Evolutionary conservation across 176 grass and related monocot species (phyloP), one percentile per base, ranked within the genome.

Genomic region (Eragrostis curvula): DNA sequence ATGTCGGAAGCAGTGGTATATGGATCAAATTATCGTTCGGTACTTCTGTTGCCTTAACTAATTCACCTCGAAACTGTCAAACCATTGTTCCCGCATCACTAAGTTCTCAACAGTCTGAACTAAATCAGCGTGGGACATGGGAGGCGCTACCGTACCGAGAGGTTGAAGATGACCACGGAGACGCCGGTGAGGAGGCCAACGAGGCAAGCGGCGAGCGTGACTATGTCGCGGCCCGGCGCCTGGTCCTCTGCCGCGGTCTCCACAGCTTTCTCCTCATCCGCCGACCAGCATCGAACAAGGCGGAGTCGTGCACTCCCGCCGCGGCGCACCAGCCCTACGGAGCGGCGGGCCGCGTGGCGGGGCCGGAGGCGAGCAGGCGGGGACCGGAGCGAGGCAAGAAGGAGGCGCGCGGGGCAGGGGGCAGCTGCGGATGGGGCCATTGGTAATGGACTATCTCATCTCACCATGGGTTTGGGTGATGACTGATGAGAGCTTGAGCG

Each of bases 121-220:
- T 10, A 25, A 20, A 80, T 20, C 24, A 61, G 23, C 42, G 51
- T 11, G 0, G 17, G 12, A 60, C 46, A 17, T 1, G 62, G 18
- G 53, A 73, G 16, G 17, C 39, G 66, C 63, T 67, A 89, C 88
- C 36, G 84, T 79, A 98, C 96, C 55, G 90, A 86, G 68, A 75
- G 84, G 57, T 98, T 98, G 88, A 98, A 95, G 75, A 98, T 82
- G 63, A 98, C 96, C 21, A 95, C 88, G 7, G 78, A 81, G 47
- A 95, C 79, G 75, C 96, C 96, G 36, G 90, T 98, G 75, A 98
- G 83, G 55, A 98, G 90, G 27, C 96, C 96, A 41, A 98, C 90
- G n/a, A 81, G 84, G 78, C 96, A 98, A 61, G 92, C 96, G 6
- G 88, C 81, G 60, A 98, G 87, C 50, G 88, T 95, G 63, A 98